phyloP scores from a whole-genome alignment of 148 eudicot genomes.

The Selenicereus undatus region DNA sequence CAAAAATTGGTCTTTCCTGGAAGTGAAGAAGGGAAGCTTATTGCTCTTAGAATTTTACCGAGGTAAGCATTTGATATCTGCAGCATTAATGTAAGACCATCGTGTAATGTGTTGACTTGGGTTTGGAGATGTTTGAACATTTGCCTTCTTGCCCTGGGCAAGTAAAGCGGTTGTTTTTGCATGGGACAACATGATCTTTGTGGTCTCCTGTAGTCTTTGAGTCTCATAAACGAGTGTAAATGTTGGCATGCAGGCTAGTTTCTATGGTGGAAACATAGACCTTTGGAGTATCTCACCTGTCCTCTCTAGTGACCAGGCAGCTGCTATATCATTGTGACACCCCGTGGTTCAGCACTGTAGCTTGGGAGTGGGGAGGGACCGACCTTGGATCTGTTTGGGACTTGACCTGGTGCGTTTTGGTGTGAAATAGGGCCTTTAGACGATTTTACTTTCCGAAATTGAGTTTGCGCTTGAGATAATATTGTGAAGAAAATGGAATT shows the following conservation, averaged over 20 bases:
- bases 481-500: not conserved
- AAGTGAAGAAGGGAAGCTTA: conserved; percentile 92
- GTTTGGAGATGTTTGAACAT: not conserved
- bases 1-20: conserved; percentile 82
- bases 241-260: not conserved
- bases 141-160: too few species aligned
- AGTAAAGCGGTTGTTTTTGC: too few species aligned
- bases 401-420: not conserved
- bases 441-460: not conserved
- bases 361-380: not conserved
- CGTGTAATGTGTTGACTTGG: not conserved
- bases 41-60: conserved; percentile 82
- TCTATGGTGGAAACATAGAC: not conserved
- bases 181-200: too few species aligned
- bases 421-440: not conserved
- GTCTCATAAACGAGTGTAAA: too few species aligned
- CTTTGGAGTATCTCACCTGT: not conserved
- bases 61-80: conserved; percentile 43
- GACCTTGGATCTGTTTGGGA: not conserved
- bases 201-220: too few species aligned
- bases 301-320: not conserved
- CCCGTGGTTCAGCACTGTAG: not conserved
- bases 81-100: not conserved
- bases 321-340: not conserved
- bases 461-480: not conserved